Evolutionary conservation across 192 early-diverging fungal species (phyloP), one percentile per base, ranked within the genome.

Genomic region (Umbelopsis sp.): DNA sequence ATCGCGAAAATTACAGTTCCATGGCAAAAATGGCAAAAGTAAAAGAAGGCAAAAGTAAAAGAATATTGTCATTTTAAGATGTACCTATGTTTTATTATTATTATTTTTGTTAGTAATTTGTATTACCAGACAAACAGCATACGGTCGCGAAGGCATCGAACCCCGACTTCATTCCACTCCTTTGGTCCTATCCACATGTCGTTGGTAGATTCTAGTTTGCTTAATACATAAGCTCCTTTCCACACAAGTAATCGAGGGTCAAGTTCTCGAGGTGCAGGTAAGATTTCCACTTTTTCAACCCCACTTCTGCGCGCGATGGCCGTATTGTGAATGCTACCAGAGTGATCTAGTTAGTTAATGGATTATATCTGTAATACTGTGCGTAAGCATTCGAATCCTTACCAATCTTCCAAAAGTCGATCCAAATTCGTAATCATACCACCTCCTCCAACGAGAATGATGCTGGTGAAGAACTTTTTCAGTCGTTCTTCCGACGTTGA

Each of bases 391-490:
- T 23, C 6, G 13, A 20, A 53, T 10, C 48, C 67, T 69, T 84
- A 83, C 83, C 90, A 80, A 49, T 86, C 84, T 61, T 90, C 85
- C 22, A 93, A 77, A n/a, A 90, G 77, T 33, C 74, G 71, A 69
- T 83, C 82, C 61, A 96, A 88, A 4, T 88, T 89, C 2, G 86
- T 78, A 44, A 92, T 85, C 73, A 89, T 85, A 15, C 87, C 89
- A 22, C 94, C 94, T 35, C 94, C 94, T 9, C 95, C 95, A 15
- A 94, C 91, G n/a, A 97, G 61, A 27, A 97, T 85, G 30, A 97
- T 91, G 21, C 87, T 90, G 2, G 84, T 82, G 78, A 90, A 93
- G 44, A 93, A 78, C 68, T 91, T 91, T 35, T 86, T 86, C 23
- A 89, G 80, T 12, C 91, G 85, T 49, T 93, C 90, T 45, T 93